Percentiles rank a stretch among this genome's conserved stretches.
These are phyloP conservation scores for Centrapalus pauciflorus DNA, from an alignment of 129 eudicot genomes.

Conservation along the genomic window DNA sequence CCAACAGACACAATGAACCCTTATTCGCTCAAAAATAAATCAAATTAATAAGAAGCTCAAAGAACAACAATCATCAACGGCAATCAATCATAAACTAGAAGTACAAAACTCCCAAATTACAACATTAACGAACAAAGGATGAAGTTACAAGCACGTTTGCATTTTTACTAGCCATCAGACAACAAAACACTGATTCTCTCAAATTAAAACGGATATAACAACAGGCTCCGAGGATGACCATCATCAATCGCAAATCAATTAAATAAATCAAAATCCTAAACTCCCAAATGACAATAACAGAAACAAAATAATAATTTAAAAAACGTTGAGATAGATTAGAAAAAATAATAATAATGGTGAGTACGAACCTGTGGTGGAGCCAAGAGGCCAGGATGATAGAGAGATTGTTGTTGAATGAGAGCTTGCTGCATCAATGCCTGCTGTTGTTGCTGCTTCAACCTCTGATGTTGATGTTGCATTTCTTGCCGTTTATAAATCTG, in stretches of 20 bases:
- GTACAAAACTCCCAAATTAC: no score
- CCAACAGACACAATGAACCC: neutral
- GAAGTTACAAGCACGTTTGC: neutral
- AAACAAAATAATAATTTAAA: no score
- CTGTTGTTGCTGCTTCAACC: constrained; percentile 57
- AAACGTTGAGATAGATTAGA: no score
- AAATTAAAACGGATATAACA: neutral
- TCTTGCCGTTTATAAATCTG: constrained; percentile 16
- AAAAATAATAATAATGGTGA: neutral
- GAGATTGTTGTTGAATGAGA: constrained; percentile 66
- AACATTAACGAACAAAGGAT: no score
- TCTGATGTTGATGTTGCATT: constrained; percentile 52
- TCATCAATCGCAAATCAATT: neutral
- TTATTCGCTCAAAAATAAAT: neutral
- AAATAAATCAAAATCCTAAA: neutral
- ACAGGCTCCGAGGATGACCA: neutral
- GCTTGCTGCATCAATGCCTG: constrained; percentile 74
- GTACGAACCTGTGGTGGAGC: constrained; percentile 61
- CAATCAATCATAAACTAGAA: neutral
- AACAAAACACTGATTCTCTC: neutral
- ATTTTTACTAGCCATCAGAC: no score
- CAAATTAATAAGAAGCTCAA: neutral
- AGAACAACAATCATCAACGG: neutral
- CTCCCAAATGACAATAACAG: neutral
- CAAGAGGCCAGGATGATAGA: constrained; percentile 62